Evolutionary conservation across 2,329 filamentous ascomycete species (phyloP).

Genomic region (Colletotrichum simmondsii): DNA sequence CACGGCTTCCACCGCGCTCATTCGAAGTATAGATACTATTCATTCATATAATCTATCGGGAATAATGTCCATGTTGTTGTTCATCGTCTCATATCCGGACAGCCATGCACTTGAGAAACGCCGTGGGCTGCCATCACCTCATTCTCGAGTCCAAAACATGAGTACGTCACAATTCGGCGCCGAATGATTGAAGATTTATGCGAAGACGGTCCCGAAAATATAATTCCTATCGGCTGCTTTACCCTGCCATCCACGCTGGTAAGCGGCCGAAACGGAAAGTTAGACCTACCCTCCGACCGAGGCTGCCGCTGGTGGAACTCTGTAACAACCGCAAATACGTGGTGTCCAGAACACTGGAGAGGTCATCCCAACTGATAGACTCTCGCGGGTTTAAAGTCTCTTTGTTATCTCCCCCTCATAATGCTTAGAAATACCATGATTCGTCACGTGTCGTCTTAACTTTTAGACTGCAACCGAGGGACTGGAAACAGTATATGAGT

Average conservation of each 20-base stretch:
- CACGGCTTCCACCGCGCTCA: too few relatives aligned
- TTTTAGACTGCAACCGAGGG: conserved; percentile 4
- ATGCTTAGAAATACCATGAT: conserved; percentile 27
- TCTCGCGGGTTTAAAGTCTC: background rate
- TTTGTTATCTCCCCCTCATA: background rate
- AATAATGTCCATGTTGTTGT: background rate
- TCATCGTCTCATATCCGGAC: background rate
- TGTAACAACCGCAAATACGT: background rate
- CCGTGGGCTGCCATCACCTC: too few relatives aligned
- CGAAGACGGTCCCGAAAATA: background rate
- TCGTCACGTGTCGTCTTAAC: conserved; percentile 21
- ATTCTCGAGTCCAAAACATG: background rate
- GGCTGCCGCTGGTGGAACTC: background rate
- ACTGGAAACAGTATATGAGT: conserved; percentile 2
- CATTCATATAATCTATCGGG: too few relatives aligned
- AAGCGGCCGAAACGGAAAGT: conserved; percentile 1
- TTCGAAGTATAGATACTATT: too few relatives aligned
- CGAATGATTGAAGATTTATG: background rate
- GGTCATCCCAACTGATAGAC: background rate
- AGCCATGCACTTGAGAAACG: background rate
- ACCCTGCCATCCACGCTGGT: background rate
- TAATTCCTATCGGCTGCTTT: background rate
- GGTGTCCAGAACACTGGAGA: background rate
- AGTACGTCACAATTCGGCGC: background rate
- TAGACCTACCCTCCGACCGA: conserved; percentile 8